A percentile compares a stretch with the other conserved stretches of the same genome.
phyloP scores from a whole-genome alignment of 345 rosid species.

The Citrus mangshanensis region DNA sequence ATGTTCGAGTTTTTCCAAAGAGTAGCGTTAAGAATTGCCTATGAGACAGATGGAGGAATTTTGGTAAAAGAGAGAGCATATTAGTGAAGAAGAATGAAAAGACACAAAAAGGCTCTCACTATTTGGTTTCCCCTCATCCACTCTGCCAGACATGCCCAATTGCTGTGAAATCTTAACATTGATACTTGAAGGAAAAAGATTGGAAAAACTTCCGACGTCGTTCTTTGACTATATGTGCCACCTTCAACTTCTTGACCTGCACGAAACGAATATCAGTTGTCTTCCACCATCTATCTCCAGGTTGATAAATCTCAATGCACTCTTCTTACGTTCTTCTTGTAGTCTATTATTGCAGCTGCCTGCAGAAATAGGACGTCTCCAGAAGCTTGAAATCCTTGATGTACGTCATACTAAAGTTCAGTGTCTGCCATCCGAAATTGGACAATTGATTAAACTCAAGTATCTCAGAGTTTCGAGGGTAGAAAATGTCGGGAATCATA shows the following conservation, averaged over 20 bases:
- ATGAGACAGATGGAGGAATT: not conserved
- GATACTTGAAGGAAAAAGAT: conserved; percentile 5
- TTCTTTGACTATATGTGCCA: conserved; percentile 9
- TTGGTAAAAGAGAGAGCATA: not conserved
- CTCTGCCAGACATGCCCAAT: not conserved
- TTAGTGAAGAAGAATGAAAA: conserved; percentile 4
- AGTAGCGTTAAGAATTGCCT: not conserved
- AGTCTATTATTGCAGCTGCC: conserved; percentile 3
- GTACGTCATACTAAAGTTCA: conserved; percentile 10
- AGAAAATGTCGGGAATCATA: not conserved
- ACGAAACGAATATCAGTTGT: not conserved
- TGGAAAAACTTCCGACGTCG: not conserved
- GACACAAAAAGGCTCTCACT: conserved; percentile 12
- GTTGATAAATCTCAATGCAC: conserved; percentile 15
- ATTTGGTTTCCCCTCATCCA: not conserved
- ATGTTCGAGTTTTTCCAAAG: not conserved
- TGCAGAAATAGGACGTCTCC: not conserved
- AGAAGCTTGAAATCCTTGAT: conserved; percentile 21
- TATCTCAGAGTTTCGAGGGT: conserved; percentile 21
- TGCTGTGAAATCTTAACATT: conserved; percentile 10
- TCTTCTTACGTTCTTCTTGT: conserved; percentile 18
- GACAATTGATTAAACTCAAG: conserved; percentile 14
- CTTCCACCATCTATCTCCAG: conserved; percentile 18
- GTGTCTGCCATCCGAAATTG: conserved; percentile 12
- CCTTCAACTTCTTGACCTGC: conserved; percentile 24